Percentiles rank a stretch among this genome's conserved stretches.
Evolutionary conservation across 1,139 yeast genomes (phyloP).

Genomic region (Candida pseudocylindracea): DNA sequence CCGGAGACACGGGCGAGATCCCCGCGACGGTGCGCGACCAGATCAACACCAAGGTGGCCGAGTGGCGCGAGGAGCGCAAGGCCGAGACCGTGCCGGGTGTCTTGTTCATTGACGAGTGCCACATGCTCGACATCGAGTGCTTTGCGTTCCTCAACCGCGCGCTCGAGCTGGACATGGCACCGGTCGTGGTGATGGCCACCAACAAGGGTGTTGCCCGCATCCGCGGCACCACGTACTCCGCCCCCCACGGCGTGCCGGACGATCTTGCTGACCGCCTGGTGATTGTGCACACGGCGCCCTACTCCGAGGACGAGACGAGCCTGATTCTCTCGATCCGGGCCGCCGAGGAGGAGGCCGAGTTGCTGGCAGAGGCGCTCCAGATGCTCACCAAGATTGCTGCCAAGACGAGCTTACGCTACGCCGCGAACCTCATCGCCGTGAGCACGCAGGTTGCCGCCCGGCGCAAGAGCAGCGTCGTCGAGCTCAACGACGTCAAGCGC

Average conservation of each 20-base stretch:
- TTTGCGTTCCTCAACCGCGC: conserved; percentile 93
- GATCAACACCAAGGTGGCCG: conserved; percentile 89
- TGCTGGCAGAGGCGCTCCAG: conserved; percentile 66
- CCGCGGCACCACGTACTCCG: conserved; percentile 81
- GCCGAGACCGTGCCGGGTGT: conserved; percentile 99
- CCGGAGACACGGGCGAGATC: conserved; percentile 97
- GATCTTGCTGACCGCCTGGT: conserved; percentile 89
- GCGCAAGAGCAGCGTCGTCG: conserved; percentile 52
- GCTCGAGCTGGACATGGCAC: conserved; percentile 88
- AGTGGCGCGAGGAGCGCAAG: conserved; percentile 98
- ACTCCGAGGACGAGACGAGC: conserved; percentile 62
- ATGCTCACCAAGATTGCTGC: conserved; percentile 80
- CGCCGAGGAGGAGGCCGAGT: conserved; percentile 89
- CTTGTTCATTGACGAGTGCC: conserved; percentile 92
- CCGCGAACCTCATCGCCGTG: conserved; percentile 77
- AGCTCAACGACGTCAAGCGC: conserved; percentile 69
- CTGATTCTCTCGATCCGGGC: conserved; percentile 79
- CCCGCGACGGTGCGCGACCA: conserved; percentile 92
- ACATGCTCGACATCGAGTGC: conserved; percentile 95
- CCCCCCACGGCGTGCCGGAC: conserved; percentile 92
- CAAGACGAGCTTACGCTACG: conserved; percentile 85
- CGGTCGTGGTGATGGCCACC: conserved; percentile 96
- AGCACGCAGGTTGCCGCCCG: conserved; percentile 69
- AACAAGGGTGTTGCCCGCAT: conserved; percentile 86
- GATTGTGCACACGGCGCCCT: conserved; percentile 67